Percentiles rank a stretch among this genome's conserved stretches.
Evolutionary conservation across 257 asterid species (phyloP).

Genomic region (Solanum habrochaites): DNA sequence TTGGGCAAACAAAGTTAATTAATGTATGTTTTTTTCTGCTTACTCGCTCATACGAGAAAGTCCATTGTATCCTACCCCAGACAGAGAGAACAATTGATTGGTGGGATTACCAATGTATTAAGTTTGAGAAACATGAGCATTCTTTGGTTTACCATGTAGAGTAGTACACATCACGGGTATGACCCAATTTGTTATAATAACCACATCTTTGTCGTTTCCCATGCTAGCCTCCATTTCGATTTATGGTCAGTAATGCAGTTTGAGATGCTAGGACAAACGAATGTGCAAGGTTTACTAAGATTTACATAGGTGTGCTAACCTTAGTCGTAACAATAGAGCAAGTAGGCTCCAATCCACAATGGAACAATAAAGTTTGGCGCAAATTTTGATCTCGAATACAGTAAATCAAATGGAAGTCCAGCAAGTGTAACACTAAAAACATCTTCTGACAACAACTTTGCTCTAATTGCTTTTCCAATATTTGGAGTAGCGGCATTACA

Average conservation of each 20-base stretch:
- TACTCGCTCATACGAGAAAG: neutral
- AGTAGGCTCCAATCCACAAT: neutral
- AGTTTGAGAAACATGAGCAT: neutral
- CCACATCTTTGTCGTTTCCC: neutral
- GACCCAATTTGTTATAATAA: too few species aligned
- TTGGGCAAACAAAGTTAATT: neutral
- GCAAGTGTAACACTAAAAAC: neutral
- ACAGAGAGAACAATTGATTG: neutral
- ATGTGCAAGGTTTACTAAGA: neutral
- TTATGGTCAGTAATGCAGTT: neutral
- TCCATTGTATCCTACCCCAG: neutral
- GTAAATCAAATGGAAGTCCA: neutral
- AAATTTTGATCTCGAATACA: neutral
- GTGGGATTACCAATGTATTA: neutral
- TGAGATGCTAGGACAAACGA: neutral
- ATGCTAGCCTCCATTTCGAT: neutral
- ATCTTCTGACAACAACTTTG: too few species aligned
- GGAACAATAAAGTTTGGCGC: neutral
- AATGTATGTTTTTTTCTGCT: neutral
- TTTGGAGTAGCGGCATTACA: neutral
- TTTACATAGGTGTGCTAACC: neutral
- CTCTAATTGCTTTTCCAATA: neutral
- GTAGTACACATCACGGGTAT: neutral
- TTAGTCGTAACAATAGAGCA: neutral
- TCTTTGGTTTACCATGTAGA: neutral